These are phyloP conservation scores for Triadica sebifera DNA, from an alignment of 345 rosid species.

Conservation along the genomic window DNA sequence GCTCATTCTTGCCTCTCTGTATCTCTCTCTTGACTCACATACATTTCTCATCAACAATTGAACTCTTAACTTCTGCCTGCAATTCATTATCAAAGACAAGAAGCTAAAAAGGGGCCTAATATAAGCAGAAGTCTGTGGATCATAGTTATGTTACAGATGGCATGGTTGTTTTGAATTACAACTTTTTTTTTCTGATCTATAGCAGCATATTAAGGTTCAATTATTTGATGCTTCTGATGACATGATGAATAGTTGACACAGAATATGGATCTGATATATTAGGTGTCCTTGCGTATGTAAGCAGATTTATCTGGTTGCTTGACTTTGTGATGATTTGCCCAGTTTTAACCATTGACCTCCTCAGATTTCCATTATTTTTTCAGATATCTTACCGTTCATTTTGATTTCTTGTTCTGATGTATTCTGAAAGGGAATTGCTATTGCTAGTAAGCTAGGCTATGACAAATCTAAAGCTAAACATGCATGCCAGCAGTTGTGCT, in stretches of 20 bases:
- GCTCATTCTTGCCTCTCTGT: neutral
- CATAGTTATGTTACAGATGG: neutral
- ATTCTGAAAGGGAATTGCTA: constrained; percentile 13
- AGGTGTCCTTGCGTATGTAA: no score
- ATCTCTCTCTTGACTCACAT: neutral
- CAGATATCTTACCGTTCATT: neutral
- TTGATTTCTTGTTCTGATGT: neutral
- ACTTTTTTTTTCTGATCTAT: neutral
- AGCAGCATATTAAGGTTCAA: neutral
- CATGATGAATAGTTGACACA: neutral
- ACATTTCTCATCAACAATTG: neutral
- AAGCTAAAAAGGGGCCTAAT: neutral
- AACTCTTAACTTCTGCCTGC: neutral
- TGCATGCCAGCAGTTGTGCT: neutral
- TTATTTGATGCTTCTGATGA: neutral
- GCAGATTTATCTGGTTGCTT: neutral
- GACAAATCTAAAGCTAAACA: neutral
- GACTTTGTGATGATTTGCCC: neutral
- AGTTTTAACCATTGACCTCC: neutral
- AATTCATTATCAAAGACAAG: neutral
- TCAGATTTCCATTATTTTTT: neutral
- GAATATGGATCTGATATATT: neutral
- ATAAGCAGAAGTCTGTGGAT: neutral
- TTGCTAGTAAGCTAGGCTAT: constrained; percentile 4
- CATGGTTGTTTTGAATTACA: neutral